Percentiles rank a stretch among this genome's conserved stretches.
Conservation (phyloP, 202 grass and related monocot species). For the Sporobolus alterniflorus region DNA sequence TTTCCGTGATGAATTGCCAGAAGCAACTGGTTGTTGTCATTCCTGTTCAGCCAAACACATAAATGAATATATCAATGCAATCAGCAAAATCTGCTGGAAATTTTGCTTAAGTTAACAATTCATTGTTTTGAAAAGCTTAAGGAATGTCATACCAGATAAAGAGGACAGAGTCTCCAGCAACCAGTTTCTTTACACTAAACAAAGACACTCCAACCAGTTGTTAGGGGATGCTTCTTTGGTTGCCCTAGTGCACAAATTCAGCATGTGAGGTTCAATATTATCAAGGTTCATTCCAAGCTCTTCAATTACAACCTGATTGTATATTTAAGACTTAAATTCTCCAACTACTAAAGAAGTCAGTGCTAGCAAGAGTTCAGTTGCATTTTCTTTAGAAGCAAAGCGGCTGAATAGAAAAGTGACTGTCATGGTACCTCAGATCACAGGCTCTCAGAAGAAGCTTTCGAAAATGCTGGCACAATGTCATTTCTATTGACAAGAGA, state of each 20-base stretch:
- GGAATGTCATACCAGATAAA: slow-evolving; percentile 78
- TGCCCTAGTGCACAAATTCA: slow-evolving; percentile 78
- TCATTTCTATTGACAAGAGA: slow-evolving; percentile 93
- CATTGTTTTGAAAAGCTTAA: slow-evolving; percentile 5
- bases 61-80: slow-evolving; percentile 25
- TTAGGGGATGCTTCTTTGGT: slow-evolving; percentile 95
- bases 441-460: slow-evolving; percentile 72
- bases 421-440: slow-evolving; percentile 69
- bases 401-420: neutral
- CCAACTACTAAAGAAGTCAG: slow-evolving; percentile 15
- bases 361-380: neutral
- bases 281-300: slow-evolving; percentile 97
- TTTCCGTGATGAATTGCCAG: slow-evolving; percentile 91
- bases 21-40: slow-evolving; percentile 96
- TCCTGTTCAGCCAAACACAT: slow-evolving; percentile 64
- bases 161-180: slow-evolving; percentile 93
- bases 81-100: neutral
- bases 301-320: slow-evolving; percentile 74
- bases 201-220: slow-evolving; percentile 96
- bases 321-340: neutral
- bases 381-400: neutral
- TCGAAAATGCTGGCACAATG: slow-evolving; percentile 76
- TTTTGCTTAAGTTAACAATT: slow-evolving; percentile 15
- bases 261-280: slow-evolving; percentile 76
- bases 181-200: slow-evolving; percentile 93